A percentile compares a stretch with the other conserved stretches of the same genome.
phyloP scores from a whole-genome alignment of 345 rosid species.

The Aethionema arabicum region DNA sequence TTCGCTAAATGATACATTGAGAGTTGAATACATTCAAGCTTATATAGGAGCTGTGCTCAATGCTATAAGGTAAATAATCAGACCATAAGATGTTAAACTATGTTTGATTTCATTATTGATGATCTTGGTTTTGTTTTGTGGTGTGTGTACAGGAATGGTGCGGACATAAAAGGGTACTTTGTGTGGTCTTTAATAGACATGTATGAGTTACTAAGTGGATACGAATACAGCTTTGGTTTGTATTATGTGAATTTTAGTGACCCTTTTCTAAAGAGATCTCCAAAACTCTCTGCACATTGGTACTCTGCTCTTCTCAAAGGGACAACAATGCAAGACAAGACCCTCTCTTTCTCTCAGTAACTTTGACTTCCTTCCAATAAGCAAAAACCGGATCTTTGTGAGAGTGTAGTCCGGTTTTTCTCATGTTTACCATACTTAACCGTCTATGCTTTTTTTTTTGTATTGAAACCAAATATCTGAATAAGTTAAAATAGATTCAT shows the following conservation, averaged over 20 bases:
- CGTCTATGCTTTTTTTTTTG: too few relatives aligned
- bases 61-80: conserved; percentile 35
- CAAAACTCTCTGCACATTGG: conserved; percentile 50
- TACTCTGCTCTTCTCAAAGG: conserved; percentile 47
- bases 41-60: conserved; percentile 45
- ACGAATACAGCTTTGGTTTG: conserved; percentile 32
- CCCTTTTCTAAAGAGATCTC: conserved; percentile 40
- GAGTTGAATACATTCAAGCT: conserved; percentile 33
- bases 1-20: conserved; percentile 35
- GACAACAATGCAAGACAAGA: background rate
- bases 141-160: conserved; percentile 37
- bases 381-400: too few relatives aligned
- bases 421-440: too few relatives aligned
- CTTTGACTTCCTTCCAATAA: too few relatives aligned
- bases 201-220: conserved; percentile 40
- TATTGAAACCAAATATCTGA: too few relatives aligned
- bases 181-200: conserved; percentile 48
- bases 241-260: conserved; percentile 45
- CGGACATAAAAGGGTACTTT: conserved; percentile 46
- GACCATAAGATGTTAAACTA: too few relatives aligned
- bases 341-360: too few relatives aligned
- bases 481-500: too few relatives aligned
- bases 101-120: too few relatives aligned
- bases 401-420: too few relatives aligned
- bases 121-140: background rate